Evolutionary conservation across 768 basidiomycete genomes (phyloP).

Genomic region (Tremella mesenterica): DNA sequence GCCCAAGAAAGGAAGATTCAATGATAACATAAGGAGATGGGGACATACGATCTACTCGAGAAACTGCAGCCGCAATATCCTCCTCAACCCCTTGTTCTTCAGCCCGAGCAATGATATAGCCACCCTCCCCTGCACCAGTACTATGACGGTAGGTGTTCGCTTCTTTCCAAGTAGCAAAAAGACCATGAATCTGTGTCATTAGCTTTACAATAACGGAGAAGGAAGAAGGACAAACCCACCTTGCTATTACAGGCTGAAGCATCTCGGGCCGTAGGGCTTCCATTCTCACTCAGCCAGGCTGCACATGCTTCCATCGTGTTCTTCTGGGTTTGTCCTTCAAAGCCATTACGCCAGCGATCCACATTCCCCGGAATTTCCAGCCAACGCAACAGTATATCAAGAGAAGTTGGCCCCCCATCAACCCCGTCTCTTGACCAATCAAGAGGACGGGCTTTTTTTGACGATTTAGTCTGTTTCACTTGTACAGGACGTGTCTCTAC

Average conservation of each 20-base stretch:
- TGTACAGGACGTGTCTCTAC: no score
- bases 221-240: background rate
- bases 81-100: no score
- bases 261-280: background rate
- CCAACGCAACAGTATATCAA: background rate
- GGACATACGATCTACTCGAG: no score
- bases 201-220: background rate
- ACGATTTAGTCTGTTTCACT: no score
- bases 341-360: background rate
- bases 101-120: no score
- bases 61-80: no score
- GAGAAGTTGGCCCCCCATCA: background rate
- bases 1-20: no score
- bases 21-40: no score
- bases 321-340: background rate
- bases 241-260: background rate
- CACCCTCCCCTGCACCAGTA: no score
- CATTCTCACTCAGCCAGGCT: background rate
- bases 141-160: background rate
- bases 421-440: background rate
- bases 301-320: background rate
- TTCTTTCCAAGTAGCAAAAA: background rate
- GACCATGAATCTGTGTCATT: background rate
- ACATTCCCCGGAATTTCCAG: background rate
- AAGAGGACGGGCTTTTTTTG: background rate